Conservation (phyloP, 495 filamentous ascomycete species). For the Amniculicola lignicola region DNA sequence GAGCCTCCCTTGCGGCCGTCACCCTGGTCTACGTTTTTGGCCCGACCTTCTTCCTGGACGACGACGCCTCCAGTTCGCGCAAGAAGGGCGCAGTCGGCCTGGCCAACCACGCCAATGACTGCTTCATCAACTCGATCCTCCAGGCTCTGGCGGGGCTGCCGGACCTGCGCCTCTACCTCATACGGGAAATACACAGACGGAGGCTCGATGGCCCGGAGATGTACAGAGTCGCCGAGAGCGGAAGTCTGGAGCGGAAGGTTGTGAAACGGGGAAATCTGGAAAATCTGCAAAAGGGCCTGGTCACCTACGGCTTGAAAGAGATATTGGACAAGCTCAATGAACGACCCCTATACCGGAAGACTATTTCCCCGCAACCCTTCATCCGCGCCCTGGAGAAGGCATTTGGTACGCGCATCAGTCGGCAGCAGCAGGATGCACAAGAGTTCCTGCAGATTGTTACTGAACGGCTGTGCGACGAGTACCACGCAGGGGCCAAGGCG, state of each 20-base stretch:
- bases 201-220: conserved; percentile 69
- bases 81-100: conserved; percentile 91
- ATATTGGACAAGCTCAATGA: conserved; percentile 93
- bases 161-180: conserved; percentile 85
- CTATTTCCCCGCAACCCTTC: conserved; percentile 79
- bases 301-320: conserved; percentile 86
- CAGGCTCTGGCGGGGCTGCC: conserved; percentile 94
- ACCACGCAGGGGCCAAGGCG: conserved; percentile 76
- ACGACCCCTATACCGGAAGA: conserved; percentile 88
- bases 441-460: conserved; percentile 93
- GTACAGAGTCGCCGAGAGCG: conserved; percentile 57
- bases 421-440: conserved; percentile 97
- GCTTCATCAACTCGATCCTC: conserved; percentile 97
- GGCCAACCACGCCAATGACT: conserved; percentile 91
- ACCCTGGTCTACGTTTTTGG: conserved; percentile 95
- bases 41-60: conserved; percentile 90
- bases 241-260: conserved; percentile 22
- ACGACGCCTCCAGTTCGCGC: conserved; percentile 59
- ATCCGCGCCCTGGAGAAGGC: conserved; percentile 76
- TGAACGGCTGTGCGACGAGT: conserved; percentile 89
- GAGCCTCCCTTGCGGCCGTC: conserved; percentile 92
- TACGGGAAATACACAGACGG: conserved; percentile 79
- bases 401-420: conserved; percentile 83
- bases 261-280: conserved; percentile 62
- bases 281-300: conserved; percentile 72